Base-by-base conservation (phyloP, 2,329 filamentous ascomycete genomes). In the Chaetomiaceae sp. region DNA sequence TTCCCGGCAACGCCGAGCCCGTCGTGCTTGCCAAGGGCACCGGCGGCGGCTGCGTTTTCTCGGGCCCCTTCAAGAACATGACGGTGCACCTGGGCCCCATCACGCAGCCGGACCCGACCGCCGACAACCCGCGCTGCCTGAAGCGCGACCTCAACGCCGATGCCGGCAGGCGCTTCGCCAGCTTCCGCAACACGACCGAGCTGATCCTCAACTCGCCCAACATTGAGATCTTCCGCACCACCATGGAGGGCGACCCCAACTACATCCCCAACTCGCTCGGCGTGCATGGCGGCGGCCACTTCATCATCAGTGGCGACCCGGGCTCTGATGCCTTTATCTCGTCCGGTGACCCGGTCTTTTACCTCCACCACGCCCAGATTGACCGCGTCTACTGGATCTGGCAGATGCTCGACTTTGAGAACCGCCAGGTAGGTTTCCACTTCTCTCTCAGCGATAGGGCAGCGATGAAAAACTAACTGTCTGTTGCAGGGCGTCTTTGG, bases 101-200 rank as follows among this genome's bases (percentile, higher is more conserved):
- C 45, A 62, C 63, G 27, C 59, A 61, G 23, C 47, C 42, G 61
- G 61, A 15, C 3, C 44, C 7, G 54, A 68, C 51, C 59, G 63
- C 60, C 31, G 69, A 72, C 51, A 71, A 75, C 58, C 72, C 72
- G n/a, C 69, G 74, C 22, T 73, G 73, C 56, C 62, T 76, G 44
- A 72, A 71, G 62, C 67, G 72, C 6, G 72, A 75, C 54, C 59
- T 76, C 34, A 71, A 68, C 42, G 64, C 65, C 11, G 64, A 64
- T 25, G 62, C 72, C 25, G 65, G 63, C 44, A 55, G 60, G 4
- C 55, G 60, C 7, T 69, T 62, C 49, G 61, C 66, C 12, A 66
- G 65, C 5, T 55, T 69, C 39, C 50, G 57, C 15, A 71, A 70
- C 54, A 70, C 67, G 2, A 69, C 67, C 12, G 63, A 69, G 17